Percentiles rank a stretch among this genome's conserved stretches.
phyloP scores from a whole-genome alignment of 2,329 filamentous ascomycete genomes.

The Paraphaeosphaeria minitans region DNA sequence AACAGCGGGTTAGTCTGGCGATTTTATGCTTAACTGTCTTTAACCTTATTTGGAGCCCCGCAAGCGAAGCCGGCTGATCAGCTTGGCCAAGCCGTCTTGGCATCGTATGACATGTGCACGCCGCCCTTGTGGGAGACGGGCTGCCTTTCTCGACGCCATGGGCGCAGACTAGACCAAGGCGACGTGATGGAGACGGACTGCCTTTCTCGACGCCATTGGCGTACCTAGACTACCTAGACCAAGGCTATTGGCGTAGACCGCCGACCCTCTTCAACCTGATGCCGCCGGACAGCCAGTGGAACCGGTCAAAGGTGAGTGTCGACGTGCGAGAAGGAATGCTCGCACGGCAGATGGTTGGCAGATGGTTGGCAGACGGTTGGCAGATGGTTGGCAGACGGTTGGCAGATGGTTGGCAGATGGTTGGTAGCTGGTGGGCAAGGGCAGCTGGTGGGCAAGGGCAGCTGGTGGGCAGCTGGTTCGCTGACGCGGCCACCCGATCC shows the following conservation, averaged over 20 bases:
- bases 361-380: no score
- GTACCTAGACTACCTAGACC: no score
- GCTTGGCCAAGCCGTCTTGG: conserved; percentile 13
- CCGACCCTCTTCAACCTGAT: not conserved
- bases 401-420: no score
- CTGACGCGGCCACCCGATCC: conserved; percentile 43
- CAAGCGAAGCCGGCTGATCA: conserved; percentile 31
- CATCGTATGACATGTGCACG: conserved; percentile 19
- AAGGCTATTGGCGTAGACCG: conserved; percentile 3
- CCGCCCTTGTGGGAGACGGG: not conserved
- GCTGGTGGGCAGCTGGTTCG: conserved; percentile 16
- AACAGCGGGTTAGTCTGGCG: conserved; percentile 35
- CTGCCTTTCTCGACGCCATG: not conserved
- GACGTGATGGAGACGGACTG: no score
- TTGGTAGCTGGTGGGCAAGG: no score
- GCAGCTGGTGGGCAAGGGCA: no score
- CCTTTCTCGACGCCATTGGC: no score
- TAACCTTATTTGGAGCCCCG: conserved; percentile 44
- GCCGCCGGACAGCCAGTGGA: not conserved
- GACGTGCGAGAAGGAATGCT: not conserved
- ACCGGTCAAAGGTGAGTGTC: not conserved
- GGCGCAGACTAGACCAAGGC: no score
- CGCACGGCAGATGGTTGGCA: not conserved
- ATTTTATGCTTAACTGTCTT: conserved; percentile 46
- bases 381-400: no score